These are phyloP conservation scores for Novakomyces olei DNA, from an alignment of 805 yeast species.

Conservation along the genomic window DNA sequence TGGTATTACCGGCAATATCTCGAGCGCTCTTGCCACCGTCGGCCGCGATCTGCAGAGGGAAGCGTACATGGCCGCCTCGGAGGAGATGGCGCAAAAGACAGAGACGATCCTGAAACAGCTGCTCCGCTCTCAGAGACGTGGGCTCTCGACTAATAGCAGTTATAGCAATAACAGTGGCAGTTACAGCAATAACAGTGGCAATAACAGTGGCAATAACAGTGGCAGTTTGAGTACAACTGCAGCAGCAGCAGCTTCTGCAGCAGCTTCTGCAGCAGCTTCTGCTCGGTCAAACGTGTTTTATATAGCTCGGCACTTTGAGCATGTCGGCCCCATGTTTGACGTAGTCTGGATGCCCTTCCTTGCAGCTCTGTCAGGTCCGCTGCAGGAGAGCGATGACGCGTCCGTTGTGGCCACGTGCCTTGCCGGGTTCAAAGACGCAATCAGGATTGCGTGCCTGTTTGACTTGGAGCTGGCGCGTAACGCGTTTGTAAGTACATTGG, in stretches of 20 bases:
- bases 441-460: slow-evolving; percentile 64
- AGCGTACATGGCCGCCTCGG: slow-evolving; percentile 80
- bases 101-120: slow-evolving; percentile 56
- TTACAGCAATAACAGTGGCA: too few species aligned
- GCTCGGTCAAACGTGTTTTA: slow-evolving; percentile 39
- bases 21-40: slow-evolving; percentile 26
- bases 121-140: slow-evolving; percentile 19
- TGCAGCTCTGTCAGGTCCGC: slow-evolving; percentile 86
- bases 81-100: slow-evolving; percentile 73
- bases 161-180: slow-evolving; percentile 8
- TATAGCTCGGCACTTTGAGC: slow-evolving; percentile 70
- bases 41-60: slow-evolving; percentile 47
- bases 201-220: too few species aligned
- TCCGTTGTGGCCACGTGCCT: slow-evolving; percentile 36
- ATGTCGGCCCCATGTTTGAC: slow-evolving; percentile 81
- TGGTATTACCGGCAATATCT: slow-evolving; percentile 16
- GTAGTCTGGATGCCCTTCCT: slow-evolving; percentile 91
- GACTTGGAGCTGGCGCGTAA: slow-evolving; percentile 66
- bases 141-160: slow-evolving; percentile 6
- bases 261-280: slow-evolving; percentile 12
- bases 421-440: slow-evolving; percentile 68
- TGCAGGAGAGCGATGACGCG: slow-evolving; percentile 66
- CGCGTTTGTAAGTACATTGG: slow-evolving; percentile 73
- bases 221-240: slow-evolving; percentile 6
- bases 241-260: slow-evolving; percentile 7